Evolutionary conservation across 768 basidiomycete species (phyloP), one percentile per base, ranked within the genome.

Genomic region (Lyophyllum semitale): DNA sequence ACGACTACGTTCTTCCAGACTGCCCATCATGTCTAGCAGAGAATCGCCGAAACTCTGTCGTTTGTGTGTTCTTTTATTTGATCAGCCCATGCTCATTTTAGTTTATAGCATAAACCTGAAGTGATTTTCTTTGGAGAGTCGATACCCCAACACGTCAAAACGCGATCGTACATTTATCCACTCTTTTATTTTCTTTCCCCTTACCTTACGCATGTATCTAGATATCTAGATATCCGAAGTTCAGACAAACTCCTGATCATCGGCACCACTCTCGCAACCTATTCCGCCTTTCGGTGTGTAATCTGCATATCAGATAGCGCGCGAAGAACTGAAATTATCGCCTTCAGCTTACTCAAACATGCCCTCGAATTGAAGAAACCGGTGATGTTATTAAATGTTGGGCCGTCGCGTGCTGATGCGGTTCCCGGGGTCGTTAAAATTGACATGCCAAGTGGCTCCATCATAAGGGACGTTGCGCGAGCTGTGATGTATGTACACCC

Each of bases 71-170:
- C 53, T 52, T 17, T 30, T 13, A 12, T 25, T 32, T 37, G 25
- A 53, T 8, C 18, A 6, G 20, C 32, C 30, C 22, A 18, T 26
- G 12, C 15, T 29, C 9, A 48, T 51, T 45, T 54, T 27, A 35
- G 8, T 53, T 27, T 33, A 41, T 63, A 87, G 90, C 81, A 86
- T 54, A 95, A 94, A 73, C 89, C 93, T 0, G 85, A 88, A 40
- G 80, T 95, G 17, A 82, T 92, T 9, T 95, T 95, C 67, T 95
- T 95, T 63, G 95, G 95, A 29, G 95, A 96, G 73, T 90, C 92
- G 0, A 91, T 98, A 60, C 77, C 84, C 9, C 68, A 77, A 22
- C 55, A 72, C 32, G 77, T 89, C 48, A 89, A 83, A 66, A 82
- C 87, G 41, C 78, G 82, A 63, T 93, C 94, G 90, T 92, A 67